These are phyloP conservation scores for Skeletonema marinoi DNA, from an alignment of 108 stramenopile genomes.

Conservation along the genomic window DNA sequence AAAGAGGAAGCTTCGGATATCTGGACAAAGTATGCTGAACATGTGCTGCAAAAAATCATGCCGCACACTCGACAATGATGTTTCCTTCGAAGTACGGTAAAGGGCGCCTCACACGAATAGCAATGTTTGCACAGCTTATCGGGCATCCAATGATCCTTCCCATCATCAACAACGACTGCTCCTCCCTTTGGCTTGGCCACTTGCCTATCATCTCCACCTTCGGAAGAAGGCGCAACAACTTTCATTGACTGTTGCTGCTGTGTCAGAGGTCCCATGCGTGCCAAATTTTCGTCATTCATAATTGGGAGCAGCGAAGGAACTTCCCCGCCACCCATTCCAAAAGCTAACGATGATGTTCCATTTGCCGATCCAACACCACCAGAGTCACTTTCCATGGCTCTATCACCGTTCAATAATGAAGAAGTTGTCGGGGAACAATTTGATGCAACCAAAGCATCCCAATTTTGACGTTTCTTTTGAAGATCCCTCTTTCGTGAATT, in stretches of 20 bases:
- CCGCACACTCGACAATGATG: constrained; percentile 99
- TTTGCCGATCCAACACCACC: neutral
- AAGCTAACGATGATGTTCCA: neutral
- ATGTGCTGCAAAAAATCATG: constrained; percentile 96
- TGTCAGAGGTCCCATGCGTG: neutral
- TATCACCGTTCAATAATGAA: neutral
- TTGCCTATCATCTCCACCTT: neutral
- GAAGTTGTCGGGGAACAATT: neutral
- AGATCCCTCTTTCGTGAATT: neutral
- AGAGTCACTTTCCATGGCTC: neutral
- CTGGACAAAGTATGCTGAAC: constrained; percentile 89
- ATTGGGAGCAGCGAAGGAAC: neutral
- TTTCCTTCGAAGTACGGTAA: constrained; percentile 93
- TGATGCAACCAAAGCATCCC: constrained; percentile 26
- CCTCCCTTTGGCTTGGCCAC: neutral
- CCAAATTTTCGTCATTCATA: neutral
- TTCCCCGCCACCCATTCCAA: neutral
- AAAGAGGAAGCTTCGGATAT: constrained; percentile 26
- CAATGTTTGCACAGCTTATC: constrained; percentile 93
- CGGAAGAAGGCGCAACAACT: neutral
- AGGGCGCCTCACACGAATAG: constrained; percentile 91
- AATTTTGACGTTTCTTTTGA: constrained; percentile 23
- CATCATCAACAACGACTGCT: constrained; percentile 51
- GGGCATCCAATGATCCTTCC: constrained; percentile 90
- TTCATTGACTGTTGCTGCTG: neutral